A percentile compares a stretch with the other conserved stretches of the same genome.
Conservation (phyloP, 805 yeast species). For the Ogataea paraovalis region DNA sequence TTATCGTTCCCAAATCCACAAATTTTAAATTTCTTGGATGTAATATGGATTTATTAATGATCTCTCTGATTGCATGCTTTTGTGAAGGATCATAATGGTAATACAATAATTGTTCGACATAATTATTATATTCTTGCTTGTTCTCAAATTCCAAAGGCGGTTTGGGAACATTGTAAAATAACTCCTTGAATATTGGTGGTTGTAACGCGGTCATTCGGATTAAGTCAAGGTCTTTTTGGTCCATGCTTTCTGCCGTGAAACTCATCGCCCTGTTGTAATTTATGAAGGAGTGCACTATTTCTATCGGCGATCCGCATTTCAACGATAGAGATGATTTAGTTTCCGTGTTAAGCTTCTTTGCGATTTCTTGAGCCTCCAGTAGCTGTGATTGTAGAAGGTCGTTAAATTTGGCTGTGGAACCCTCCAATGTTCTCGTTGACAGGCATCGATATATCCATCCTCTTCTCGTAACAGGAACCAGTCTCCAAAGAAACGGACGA, state of each 20-base stretch:
- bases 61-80: neutral
- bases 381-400: neutral
- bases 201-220: neutral
- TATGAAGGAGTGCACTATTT: neutral
- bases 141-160: neutral
- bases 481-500: no score
- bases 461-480: no score
- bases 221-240: neutral
- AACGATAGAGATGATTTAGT: neutral
- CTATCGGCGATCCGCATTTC: neutral
- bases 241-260: neutral
- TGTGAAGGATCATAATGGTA: neutral
- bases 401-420: neutral
- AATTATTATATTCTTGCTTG: neutral
- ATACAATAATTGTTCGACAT: neutral
- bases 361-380: neutral
- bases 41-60: neutral
- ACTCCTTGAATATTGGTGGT: neutral
- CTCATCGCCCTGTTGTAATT: neutral
- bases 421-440: neutral
- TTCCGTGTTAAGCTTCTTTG: neutral
- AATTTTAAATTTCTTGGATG: neutral
- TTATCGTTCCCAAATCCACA: neutral
- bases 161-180: neutral
- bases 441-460: no score